A percentile compares a stretch with the other conserved stretches of the same genome.
These are phyloP conservation scores for Pythium aphanidermatum DNA, from an alignment of 352 stramenopile genomes.

Conservation along the genomic window DNA sequence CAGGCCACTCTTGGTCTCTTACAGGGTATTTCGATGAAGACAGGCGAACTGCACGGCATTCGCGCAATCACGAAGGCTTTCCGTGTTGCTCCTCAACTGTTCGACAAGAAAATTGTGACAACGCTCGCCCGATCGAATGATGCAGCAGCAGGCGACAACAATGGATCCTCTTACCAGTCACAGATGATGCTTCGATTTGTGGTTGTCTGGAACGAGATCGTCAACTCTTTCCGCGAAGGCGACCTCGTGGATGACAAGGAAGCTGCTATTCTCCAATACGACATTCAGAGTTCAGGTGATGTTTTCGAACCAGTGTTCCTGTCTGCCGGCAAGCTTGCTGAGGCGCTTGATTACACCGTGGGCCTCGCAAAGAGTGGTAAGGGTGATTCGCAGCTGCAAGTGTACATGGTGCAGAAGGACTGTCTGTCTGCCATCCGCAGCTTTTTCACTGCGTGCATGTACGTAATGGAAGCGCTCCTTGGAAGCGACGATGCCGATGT, in stretches of 20 bases:
- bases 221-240: constrained; percentile 40
- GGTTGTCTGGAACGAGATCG: constrained; percentile 47
- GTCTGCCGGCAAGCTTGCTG: constrained; percentile 60
- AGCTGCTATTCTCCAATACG: constrained; percentile 46
- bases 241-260: constrained; percentile 45
- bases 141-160: constrained; percentile 12
- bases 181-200: constrained; percentile 53
- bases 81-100: constrained; percentile 33
- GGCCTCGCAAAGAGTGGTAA: constrained; percentile 60
- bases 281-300: constrained; percentile 62
- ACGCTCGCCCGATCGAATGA: constrained; percentile 29
- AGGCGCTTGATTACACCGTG: constrained; percentile 56
- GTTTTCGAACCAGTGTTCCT: constrained; percentile 79
- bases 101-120: constrained; percentile 46
- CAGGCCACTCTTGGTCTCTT: constrained; percentile 27
- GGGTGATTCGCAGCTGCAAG: constrained; percentile 54
- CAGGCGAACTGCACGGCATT: constrained; percentile 31
- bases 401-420: constrained; percentile 66
- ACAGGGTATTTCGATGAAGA: constrained; percentile 36
- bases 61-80: constrained; percentile 34
- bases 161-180: constrained; percentile 24
- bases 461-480: constrained; percentile 60
- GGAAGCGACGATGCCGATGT: constrained; percentile 61
- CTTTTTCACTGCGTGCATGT: constrained; percentile 72
- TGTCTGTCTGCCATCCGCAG: constrained; percentile 62